A percentile compares a stretch with the other conserved stretches of the same genome.
Evolutionary conservation across 371 early-diverging fungal species (phyloP).

Genomic region (Coemansia sp.): DNA sequence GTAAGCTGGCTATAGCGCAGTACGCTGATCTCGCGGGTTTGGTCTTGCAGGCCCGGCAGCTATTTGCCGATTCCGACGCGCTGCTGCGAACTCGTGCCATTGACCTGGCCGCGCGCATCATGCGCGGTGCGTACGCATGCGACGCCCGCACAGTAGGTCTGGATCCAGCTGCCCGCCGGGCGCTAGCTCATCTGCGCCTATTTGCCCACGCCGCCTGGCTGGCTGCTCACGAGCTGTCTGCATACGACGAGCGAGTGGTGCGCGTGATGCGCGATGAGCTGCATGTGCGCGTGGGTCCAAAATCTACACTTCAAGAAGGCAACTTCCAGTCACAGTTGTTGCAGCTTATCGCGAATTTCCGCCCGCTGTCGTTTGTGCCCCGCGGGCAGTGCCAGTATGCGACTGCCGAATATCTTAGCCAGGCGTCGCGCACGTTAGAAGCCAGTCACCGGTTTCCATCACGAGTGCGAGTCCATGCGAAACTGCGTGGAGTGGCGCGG

Average conservation of each 20-base stretch:
- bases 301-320: too few relatives aligned
- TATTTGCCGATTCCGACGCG: neutral
- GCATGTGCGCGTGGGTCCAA: slow-evolving; percentile 2
- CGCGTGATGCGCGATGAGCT: slow-evolving; percentile 28
- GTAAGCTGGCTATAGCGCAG: neutral
- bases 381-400: slow-evolving; percentile 27
- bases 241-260: slow-evolving; percentile 14
- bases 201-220: slow-evolving; percentile 43
- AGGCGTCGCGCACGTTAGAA: slow-evolving; percentile 15
- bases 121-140: slow-evolving; percentile 26
- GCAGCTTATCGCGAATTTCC: slow-evolving; percentile 18
- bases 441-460: slow-evolving; percentile 43
- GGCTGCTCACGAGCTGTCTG: slow-evolving; percentile 2
- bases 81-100: neutral
- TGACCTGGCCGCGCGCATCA: slow-evolving; percentile 16
- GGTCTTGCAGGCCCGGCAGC: slow-evolving; percentile 1
- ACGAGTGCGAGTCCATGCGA: slow-evolving; percentile 10
- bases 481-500: slow-evolving; percentile 19
- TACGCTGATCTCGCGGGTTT: slow-evolving; percentile 18
- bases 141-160: slow-evolving; percentile 36
- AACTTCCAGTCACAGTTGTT: too few relatives aligned
- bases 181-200: slow-evolving; percentile 26
- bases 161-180: slow-evolving; percentile 6
- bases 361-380: slow-evolving; percentile 22
- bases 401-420: slow-evolving; percentile 1